Evolutionary conservation across 345 rosid genomes (phyloP), one percentile per base, ranked within the genome.

Genomic region (Bruguiera parviflora): DNA sequence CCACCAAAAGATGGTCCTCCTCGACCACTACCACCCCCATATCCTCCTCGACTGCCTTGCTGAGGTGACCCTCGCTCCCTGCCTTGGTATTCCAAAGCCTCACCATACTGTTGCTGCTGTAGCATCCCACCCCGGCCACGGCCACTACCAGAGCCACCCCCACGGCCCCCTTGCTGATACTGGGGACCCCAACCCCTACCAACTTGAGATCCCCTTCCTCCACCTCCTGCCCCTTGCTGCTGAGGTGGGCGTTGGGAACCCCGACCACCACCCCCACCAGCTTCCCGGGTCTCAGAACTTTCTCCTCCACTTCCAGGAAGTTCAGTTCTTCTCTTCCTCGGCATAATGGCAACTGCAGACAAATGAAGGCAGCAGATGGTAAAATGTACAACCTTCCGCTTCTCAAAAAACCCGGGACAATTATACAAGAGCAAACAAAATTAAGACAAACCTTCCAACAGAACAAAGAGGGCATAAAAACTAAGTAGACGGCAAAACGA

Each of bases 1-100:
- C 86, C 87, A 71, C 86, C 85, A 64, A 85, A 72, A 76, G 87
- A 71, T 22, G 83, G 68, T 63, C 80, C 88, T 71, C 88, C 94
- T 64, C 89, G 89, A 21, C 75, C 73, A 37, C 83, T 78, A 64
- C 81, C 78, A 24, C 80, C 68, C 0, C 71, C 80, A 72, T 80
- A 76, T 11, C 88, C 84, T 72, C 90, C 87, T 49, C 88, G 87
- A 63, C 86, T 84, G 57, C 90, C 94, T 67, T 84, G 87, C 53
- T 83, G 88, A 64, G 85, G 78, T 43, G 85, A 85, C 51, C 87
- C 92, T 70, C 97, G 79, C 78, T 96, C 98, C 68, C 98, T 84
- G 22, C 86, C 85, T 71, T 88, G 98, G 70, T 84, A 76, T 37
- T 88, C 96, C 51, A 74, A 74, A 52, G 79, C 72, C 6, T 86